A percentile compares a stretch with the other conserved stretches of the same genome.
phyloP scores from a whole-genome alignment of 2,329 filamentous ascomycete species.

The Trichoderma atroviride region DNA sequence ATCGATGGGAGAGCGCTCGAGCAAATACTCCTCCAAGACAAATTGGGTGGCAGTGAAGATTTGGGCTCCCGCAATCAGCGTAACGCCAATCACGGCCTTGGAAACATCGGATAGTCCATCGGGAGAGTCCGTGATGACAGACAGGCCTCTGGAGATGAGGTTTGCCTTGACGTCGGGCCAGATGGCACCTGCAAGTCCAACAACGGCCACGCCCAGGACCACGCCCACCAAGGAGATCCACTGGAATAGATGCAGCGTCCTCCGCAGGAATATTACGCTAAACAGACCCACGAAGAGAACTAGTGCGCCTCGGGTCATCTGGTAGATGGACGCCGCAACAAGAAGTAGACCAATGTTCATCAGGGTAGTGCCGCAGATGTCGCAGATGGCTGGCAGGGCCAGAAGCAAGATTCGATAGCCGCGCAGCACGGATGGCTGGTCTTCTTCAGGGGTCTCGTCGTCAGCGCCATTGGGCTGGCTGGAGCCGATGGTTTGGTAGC shows the following conservation, averaged over 20 bases:
- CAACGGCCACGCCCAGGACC: constrained; percentile 82
- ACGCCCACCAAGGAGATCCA: constrained; percentile 89
- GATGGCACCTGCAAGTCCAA: constrained; percentile 85
- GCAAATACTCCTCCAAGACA: constrained; percentile 90
- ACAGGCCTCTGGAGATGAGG: constrained; percentile 36
- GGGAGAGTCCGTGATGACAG: constrained; percentile 44
- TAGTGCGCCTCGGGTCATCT: constrained; percentile 95
- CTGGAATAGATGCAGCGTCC: constrained; percentile 82
- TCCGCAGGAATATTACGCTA: constrained; percentile 85
- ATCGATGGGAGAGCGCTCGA: constrained; percentile 66
- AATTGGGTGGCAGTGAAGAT: constrained; percentile 98
- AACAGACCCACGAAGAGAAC: constrained; percentile 96
- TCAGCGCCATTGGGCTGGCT: constrained; percentile 40
- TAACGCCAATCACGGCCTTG: constrained; percentile 76
- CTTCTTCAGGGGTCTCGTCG: constrained; percentile 27
- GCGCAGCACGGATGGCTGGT: constrained; percentile 61
- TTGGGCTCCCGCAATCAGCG: constrained; percentile 90
- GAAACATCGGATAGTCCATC: constrained; percentile 43
- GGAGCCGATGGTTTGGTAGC: constrained; percentile 68
- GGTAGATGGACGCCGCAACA: constrained; percentile 94
- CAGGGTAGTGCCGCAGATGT: constrained; percentile 91
- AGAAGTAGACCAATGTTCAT: constrained; percentile 97
- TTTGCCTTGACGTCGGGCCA: constrained; percentile 66
- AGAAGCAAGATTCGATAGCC: constrained; percentile 76
- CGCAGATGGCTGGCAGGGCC: constrained; percentile 84